Evolutionary conservation across 148 eudicot species (phyloP), one percentile per base, ranked within the genome.

Genomic region (Amaranthus palmeri): DNA sequence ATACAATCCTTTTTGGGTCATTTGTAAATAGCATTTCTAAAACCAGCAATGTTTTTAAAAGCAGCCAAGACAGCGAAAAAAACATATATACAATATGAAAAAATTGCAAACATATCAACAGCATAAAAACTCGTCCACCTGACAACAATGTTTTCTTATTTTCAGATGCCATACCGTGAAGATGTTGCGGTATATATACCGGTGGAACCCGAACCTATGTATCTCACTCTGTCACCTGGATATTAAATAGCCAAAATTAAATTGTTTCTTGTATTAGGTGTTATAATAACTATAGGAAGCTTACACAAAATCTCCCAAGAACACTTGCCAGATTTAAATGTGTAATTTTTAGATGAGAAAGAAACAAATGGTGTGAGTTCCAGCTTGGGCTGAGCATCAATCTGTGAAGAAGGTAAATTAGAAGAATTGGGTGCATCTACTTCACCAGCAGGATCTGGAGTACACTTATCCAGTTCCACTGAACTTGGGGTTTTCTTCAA

Each of bases 151-250:
- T 15, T 41, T 13, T 14, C 8, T 25, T 10, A 36, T 68, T 4
- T 40, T 55, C 46, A 40, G 58, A 59, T 57, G 58, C 54, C 76
- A 43, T 86, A 92, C 98, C 98, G 88, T 56, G 85, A 74, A 68
- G 86, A 63, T 82, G 84, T 59, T 61, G 82, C 58, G 43, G 92
- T 67, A 74, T 85, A 84, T 18, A 85, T 72, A 77, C 81, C 81
- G 54, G 79, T 78, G 42, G 96, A 85, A 77, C 83, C 62, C 53
- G 91, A 55, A 70, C 91, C 89, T 2, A 77, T 74, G 76, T 80
- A 92, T 71, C 82, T 87, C 73, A 92, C 98, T 80, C 80, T 84
- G 82, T 92, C 98, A 70, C 98, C 98, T 90, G 67, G 18, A 70
- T 52, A 62, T 68, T 72, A 45, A 72, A 64, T 40, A 62, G 55